Evolutionary conservation across 202 grass and related monocot species (phyloP).

Genomic region (Alloteropsis angusta): DNA sequence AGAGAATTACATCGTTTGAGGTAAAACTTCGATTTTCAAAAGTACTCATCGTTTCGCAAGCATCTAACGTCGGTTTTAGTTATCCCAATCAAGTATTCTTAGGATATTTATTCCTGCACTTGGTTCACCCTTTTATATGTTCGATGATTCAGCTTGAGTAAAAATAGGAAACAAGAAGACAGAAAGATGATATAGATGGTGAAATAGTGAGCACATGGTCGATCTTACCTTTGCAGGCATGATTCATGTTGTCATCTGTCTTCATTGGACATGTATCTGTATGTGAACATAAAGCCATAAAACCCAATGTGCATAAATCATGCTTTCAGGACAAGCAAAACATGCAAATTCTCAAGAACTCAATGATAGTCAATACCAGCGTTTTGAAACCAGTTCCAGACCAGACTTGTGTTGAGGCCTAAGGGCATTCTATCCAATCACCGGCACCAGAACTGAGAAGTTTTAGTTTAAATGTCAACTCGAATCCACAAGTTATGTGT

Average conservation of each 20-base stretch:
- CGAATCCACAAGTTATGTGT: neutral
- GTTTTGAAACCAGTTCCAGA: neutral
- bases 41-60: neutral
- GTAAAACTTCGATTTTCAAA: neutral
- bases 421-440: neutral
- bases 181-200: neutral
- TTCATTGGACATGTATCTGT: neutral
- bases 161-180: neutral
- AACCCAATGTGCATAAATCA: neutral
- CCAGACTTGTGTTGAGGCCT: neutral
- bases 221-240: neutral
- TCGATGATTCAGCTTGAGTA: neutral
- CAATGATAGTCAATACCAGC: neutral
- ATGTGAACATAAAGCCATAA: neutral
- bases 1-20: neutral
- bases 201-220: neutral
- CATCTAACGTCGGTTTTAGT: neutral
- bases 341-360: neutral
- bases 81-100: neutral
- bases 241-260: neutral
- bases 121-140: neutral
- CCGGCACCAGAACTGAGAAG: neutral
- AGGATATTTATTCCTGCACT: neutral
- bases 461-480: neutral
- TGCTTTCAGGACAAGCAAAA: neutral